These are phyloP conservation scores for Umbellularia californica DNA, from an alignment of 164 flowering plant species.

Conservation along the genomic window DNA sequence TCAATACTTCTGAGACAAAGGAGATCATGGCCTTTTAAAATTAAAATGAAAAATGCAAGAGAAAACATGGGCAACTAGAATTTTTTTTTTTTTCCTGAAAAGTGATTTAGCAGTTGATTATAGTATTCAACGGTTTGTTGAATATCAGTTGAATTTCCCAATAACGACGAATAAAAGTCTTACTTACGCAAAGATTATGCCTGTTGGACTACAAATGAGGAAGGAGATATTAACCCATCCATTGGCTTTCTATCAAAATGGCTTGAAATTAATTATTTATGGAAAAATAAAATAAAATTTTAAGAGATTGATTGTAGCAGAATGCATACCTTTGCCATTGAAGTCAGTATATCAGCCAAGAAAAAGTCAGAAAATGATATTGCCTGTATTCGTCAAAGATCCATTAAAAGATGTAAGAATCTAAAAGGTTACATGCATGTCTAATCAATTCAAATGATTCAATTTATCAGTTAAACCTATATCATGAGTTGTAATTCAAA, in stretches of 20 bases:
- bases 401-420: background rate
- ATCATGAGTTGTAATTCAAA: no score
- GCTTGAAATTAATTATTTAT: background rate
- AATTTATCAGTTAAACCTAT: no score
- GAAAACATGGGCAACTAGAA: background rate
- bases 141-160: no score
- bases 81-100: no score
- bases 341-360: constrained; percentile 93
- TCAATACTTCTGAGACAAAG: background rate
- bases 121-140: no score
- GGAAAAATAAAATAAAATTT: background rate
- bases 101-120: no score
- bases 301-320: background rate
- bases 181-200: background rate
- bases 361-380: constrained; percentile 92
- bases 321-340: constrained; percentile 83
- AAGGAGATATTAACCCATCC: background rate
- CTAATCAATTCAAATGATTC: background rate
- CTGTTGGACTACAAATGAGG: background rate
- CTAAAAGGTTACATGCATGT: background rate
- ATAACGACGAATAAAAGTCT: no score
- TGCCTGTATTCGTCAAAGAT: constrained; percentile 47
- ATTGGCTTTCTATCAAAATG: background rate
- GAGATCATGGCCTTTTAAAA: background rate
- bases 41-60: background rate